Evolutionary conservation across 2,329 filamentous ascomycete genomes (phyloP), one percentile per base, ranked within the genome.

Genomic region (Trichoderma oligosporum): DNA sequence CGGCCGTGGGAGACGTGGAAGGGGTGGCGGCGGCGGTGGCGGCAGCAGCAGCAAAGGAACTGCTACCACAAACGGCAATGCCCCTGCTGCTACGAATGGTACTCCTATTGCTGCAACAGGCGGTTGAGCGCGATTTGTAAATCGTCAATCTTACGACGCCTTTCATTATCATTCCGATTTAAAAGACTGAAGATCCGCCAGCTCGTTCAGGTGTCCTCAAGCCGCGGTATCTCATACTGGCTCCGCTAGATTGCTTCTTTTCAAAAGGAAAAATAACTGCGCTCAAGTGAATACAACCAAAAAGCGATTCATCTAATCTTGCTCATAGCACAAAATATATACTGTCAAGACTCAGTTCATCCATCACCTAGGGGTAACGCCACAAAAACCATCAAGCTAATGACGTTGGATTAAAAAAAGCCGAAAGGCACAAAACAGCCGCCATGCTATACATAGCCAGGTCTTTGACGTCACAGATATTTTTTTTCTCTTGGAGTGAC

Each of bases 1-100:
- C 25, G 61, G 68, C 18, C 67, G 68, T 39, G 69, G 69, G 14
- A 66, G 71, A 61, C 68, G 69, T 16, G 70, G 67, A 38, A 64
- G 70, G 39, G 70, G 70, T 20, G 68, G 68, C 27, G 67, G 66
- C 33, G 66, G 61, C 11, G 66, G 59, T n/a, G n/a, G n/a, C n/a
- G n/a, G n/a, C n/a, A n/a, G n/a, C n/a, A n/a, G n/a, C n/a, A n/a
- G n/a, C 14, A 70, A 67, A 45, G 31, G 45, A 24, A 11, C 55
- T 22, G 31, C 47, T 35, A 38, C 51, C 11, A 39, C 59, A 0
- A 61, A 58, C 49, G 31, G 56, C 27, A 46, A 24, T 31, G 54
- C 53, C 22, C 51, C 57, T 35, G 33, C 53, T 42, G 29, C 35
- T 48, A 27, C 60, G 5, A 49, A 46, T 25, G 53, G 44, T 25